Evolutionary conservation across 805 yeast species (phyloP), one percentile per base, ranked within the genome.

Genomic region (Tetrapisispora pingtungensis): DNA sequence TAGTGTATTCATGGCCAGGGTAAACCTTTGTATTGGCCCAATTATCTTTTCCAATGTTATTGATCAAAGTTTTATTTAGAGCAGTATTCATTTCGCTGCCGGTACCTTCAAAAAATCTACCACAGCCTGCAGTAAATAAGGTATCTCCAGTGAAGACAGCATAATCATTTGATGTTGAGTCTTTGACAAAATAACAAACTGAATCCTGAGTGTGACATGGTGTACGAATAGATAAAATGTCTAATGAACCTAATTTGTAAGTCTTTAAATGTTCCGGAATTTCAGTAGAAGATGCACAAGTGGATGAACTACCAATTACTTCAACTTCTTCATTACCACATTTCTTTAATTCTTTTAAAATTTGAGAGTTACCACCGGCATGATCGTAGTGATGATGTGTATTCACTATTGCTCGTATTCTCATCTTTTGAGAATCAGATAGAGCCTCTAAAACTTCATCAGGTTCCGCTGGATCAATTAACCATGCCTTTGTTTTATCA

Each of bases 121-220:
- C 99, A 61, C 97, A 89, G 2, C 99, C 99, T 36, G 90, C 85
- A 37, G 77, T 84, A 66, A 93, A 93, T 36, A 93, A 69, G 0
- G 98, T 93, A 64, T 93, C 99, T 12, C 99, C 99, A 0, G 97
- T 86, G 66, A 93, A 87, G 1, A 93, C 88, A 3, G 83, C 88
- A 50, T 70, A 71, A 52, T 87, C 77, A 30, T 71, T 73, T 0
- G 88, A 77, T n/a, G 61, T 53, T 0, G 48, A 36, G 59, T 90
- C 97, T 39, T 69, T 68, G 0, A 76, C 87, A 54, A 65, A 83
- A 64, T 87, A 93, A 59, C 97, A 90, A 48, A 93, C 84, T 3
- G 96, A 86, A 65, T 93, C 99, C 64, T 84, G 93, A 0, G 99
- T 93, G 63, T 93, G 99, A 60, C 99, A 93, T 4, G 99, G 98